Evolutionary conservation across 331 rosid genomes (phyloP), one percentile per base, ranked within the genome.

Genomic region (Quercus lobata): DNA sequence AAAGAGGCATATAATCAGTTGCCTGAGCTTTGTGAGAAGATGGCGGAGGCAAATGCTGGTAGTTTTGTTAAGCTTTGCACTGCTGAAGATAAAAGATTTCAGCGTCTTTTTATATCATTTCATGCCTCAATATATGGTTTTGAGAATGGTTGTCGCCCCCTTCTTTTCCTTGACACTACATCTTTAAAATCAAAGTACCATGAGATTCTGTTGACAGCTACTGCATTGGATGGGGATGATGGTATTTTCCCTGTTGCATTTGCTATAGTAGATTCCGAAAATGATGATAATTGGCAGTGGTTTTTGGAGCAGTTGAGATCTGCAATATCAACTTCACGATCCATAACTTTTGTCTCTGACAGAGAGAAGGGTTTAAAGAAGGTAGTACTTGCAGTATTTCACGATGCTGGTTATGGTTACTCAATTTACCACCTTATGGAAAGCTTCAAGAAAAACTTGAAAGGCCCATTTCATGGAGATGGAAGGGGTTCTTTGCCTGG

Each of bases 191-290:
- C 91, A 34, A 85, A 87, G 79, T 81, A 78, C 69, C 88, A 89
- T 6, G 92, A 89, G 88, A 75, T 73, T 71, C 77, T 89, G 27
- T 62, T 89, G 63, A 73, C 91, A 4, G 92, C 91, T 53, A 76
- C 88, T 83, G 85, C 92, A 17, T 68, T 89, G 76, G 92, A 89
- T 62, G 91, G 89, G 54, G 80, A 89, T 53, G 92, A 89, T 2
- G 63, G 83, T 74, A 71, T 78, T 74, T 87, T 87, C 56, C 91
- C 90, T 0, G 86, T 89, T 77, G 89, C 91, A 79, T 85, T 84
- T 75, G 86, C 86, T 52, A 72, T 87, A 16, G 89, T 79, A 11
- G 91, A 89, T 57, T 21, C 55, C 3, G 88, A 89, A 89, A 89
- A 79, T 71, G 76, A 77, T 60, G 84, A 85, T 49, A 84, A 56